Evolutionary conservation across 495 filamentous ascomycete genomes (phyloP), one percentile per base, ranked within the genome.

Genomic region (Aspergillus leporis): DNA sequence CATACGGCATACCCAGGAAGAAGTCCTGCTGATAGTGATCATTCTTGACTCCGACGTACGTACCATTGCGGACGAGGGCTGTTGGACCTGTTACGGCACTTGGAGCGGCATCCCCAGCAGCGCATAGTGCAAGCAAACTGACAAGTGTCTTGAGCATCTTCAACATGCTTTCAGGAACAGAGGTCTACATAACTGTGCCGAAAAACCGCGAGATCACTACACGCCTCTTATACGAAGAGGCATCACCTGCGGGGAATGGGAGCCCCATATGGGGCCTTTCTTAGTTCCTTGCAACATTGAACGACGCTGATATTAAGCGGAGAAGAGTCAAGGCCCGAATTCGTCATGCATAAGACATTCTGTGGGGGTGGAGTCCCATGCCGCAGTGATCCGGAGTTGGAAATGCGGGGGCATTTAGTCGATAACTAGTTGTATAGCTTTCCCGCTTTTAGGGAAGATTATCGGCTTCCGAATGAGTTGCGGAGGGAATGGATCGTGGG

Each of bases 1-100:
- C 83, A 63, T 81, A 86, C 0, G 82, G 81, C 5, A 87, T 80
- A 3, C 80, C 82, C 6, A 86, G 74, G 64, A 86, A 87, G 31
- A 73, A 63, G 48, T 83, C 78, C 62, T 83, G 80, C 28, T 78
- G 55, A 63, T 75, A 84, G 28, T 60, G 47, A 4, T 72, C 52
- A 23, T 75, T 62, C 45, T 75, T 66, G 3, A 64, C 61, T 5
- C 81, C 83, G 21, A 53, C 48, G 41, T 78, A 76, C 1, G 77
- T 81, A 38, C 78, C 80, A 62, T 81, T 81, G 25, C 58, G 64
- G 19, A 66, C 61, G 19, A 25, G 32, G 8, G 50, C 63, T 30
- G 52, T 60, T 19, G 65, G 65, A 9, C 25, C 31, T 7, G 58
- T 5, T 6, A 34, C 8, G 18, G n/a, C 48, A 18, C 56, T 58